Evolutionary conservation across 2,329 filamentous ascomycete species (phyloP).

Genomic region (Sclerotinia sclerotiorum): DNA sequence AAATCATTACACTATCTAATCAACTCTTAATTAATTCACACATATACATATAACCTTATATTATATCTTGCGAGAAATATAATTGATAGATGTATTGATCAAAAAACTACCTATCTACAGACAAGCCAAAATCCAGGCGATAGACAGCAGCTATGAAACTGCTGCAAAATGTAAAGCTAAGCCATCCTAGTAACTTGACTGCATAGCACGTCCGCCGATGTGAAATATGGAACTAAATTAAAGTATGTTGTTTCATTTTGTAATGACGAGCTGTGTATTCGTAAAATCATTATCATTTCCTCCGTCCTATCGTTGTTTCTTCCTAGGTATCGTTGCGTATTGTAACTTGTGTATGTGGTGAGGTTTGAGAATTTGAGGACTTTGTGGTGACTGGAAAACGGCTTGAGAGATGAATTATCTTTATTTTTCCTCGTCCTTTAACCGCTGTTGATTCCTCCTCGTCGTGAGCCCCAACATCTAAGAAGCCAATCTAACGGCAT

Average conservation of each 20-base stretch:
- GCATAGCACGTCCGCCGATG: background rate
- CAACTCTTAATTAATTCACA: too few relatives aligned
- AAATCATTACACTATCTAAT: background rate
- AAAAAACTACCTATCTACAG: background rate
- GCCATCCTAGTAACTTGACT: background rate
- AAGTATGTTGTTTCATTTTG: slow-evolving; percentile 2
- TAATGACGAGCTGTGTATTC: background rate
- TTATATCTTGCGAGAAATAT: background rate
- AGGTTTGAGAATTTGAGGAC: background rate
- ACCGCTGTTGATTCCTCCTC: background rate
- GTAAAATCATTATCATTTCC: background rate
- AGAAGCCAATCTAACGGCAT: slow-evolving; percentile 55
- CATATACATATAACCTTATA: too few relatives aligned
- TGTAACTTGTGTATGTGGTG: background rate
- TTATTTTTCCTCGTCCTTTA: background rate
- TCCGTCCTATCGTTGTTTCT: background rate
- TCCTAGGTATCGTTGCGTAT: background rate
- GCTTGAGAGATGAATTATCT: background rate
- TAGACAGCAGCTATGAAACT: background rate
- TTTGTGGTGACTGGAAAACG: background rate
- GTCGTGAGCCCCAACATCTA: background rate
- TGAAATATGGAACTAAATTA: background rate
- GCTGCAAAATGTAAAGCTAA: background rate
- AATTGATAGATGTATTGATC: background rate
- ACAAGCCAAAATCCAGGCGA: background rate